Evolutionary conservation across 1,284 basidiomycete species (phyloP), one percentile per base, ranked within the genome.

Genomic region (Sanguinoderma infundibulare): DNA sequence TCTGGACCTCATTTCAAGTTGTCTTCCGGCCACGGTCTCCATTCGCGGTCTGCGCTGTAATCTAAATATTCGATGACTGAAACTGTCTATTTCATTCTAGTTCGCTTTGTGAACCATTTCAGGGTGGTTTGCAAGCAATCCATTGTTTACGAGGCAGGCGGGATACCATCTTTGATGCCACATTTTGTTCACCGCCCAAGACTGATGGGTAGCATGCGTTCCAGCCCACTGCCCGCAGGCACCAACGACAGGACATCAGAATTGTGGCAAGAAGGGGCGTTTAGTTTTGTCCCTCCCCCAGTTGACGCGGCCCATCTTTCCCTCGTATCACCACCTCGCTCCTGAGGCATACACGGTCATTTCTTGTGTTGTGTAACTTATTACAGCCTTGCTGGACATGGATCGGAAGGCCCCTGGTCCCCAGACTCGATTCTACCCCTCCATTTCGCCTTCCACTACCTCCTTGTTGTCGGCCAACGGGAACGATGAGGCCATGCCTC

Each of bases 321-420:
- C 38, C 46, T 28, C 40, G 32, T 42, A 42, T 60, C 28, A 59
- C 52, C 52, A 42, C 58, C 58, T 34, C 50, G 17, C 34, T 26
- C 20, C 30, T 9, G 26, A 22, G 39, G 30, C 28, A 22, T 30
- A 32, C 20, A 34, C 58, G n/a, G 58, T 59, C 57, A 26, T 50
- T 54, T 54, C 52, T 53, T 20, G 42, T 35, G 17, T 17, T 34
- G 28, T 40, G 28, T n/a, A 44, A 34, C 22, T 39, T 49, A 46
- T 46, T 26, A 24, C 32, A 35, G 52, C 50, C 44, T 52, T 54
- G 46, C 59, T 60, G 54, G 54, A 28, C 20, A 60, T 56, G 54
- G 47, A 24, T 32, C 34, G 53, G 47, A 39, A 59, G 26, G 24
- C 14, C 9, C 22, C 26, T 28, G 46, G 38, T 44, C 44, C 42